Base-by-base conservation (phyloP, 1,139 yeast species). In the Sugiyamaella paludigena region DNA sequence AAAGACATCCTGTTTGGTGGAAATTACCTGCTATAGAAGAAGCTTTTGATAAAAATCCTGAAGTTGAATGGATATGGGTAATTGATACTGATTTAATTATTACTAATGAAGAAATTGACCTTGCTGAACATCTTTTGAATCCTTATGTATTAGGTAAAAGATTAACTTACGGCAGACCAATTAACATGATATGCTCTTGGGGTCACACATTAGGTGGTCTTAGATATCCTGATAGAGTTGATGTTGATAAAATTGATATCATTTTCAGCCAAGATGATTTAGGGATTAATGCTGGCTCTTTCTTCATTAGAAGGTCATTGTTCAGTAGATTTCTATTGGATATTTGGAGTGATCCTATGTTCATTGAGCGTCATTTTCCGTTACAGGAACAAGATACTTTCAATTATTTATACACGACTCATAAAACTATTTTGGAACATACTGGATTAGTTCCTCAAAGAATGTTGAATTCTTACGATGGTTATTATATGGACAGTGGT, bases 51-150 rank as follows among this genome's bases (percentile, higher is more conserved):
- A 43, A 43, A 7, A 39, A 60, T 43, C 69, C 68, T 8, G 58
- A 59, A 2, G 66, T 60, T n/a, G 67, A 67, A 37, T 67, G 71
- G 71, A 52, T 67, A 30, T 64, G 68, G 65, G 66, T 68, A 68
- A 49, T 67, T 24, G 71, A 67, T 43, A 47, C 56, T 4, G 70
- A 66, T 49, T 55, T 61, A 13, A 44, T 67, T 29, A 65, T 67
- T 44, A 62, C 63, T 59, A 63, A 67, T 48, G 60, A 61, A 12
- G 48, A 49, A 16, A 31, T 61, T 8, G 63, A 65, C 33, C 52
- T 69, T 26, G 67, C 66, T n/a, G 50, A 55, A 27, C 66, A 62
- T 41, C 29, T 69, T 24, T 56, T 69, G 27, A 54, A 61, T 36
- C 67, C 65, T 7, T 47, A 57, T 6, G 65, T 58, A 3, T 45